Conservation (phyloP, 768 basidiomycete genomes). For the Termitomyces heimii region DNA sequence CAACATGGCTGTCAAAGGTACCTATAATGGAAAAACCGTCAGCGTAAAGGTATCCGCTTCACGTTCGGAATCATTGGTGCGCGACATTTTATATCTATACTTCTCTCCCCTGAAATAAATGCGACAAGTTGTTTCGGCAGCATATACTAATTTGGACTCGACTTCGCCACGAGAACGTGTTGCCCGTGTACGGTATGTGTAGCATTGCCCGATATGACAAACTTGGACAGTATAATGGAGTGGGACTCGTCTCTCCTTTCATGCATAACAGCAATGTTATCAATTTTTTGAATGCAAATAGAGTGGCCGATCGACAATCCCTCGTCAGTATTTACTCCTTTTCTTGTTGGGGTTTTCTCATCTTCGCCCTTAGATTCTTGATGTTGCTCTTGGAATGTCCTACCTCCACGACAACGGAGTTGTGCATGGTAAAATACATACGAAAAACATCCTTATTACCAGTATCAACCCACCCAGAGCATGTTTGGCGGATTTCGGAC, state of each 20-base stretch:
- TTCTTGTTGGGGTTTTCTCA: background rate
- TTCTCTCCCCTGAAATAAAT: background rate
- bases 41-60: background rate
- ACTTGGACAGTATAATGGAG: background rate
- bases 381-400: constrained; percentile 6
- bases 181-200: background rate
- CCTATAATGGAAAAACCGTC: background rate
- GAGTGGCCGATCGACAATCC: background rate
- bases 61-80: background rate
- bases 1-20: background rate
- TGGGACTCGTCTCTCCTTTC: constrained; percentile 3
- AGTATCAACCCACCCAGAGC: background rate
- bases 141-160: background rate
- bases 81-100: background rate
- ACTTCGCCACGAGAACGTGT: background rate
- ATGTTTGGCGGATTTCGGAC: constrained; percentile 1
- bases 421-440: constrained; percentile 1
- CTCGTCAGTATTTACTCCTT: background rate
- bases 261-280: background rate
- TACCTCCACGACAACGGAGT: constrained; percentile 1
- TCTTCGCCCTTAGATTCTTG: background rate
- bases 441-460: background rate
- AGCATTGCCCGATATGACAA: background rate
- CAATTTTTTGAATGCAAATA: background rate
- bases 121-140: background rate